Base-by-base conservation (phyloP, 2,329 filamentous ascomycete species). In the Venturia aucupariae region DNA sequence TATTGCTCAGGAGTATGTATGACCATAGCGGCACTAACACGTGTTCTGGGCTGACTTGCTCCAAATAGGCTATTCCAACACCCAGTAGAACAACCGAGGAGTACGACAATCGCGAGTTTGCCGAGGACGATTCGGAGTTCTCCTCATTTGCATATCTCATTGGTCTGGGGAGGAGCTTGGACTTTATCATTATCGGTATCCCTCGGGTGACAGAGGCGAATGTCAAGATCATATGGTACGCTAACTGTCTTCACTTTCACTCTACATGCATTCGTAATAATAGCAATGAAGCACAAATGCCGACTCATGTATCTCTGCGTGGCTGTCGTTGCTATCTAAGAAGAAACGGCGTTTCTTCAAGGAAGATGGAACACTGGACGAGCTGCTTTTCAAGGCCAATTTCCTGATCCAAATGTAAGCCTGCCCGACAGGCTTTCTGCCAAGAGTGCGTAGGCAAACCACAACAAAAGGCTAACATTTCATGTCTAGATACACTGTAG, bases 371-470 rank as follows among this genome's bases (percentile, higher is more conserved):
- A 82, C 85, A 63, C 80, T 92, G 15, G 92, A 97, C 72, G 90
- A 96, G 75, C 88, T 96, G 83, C 86, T 96, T 75, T 96, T 96
- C 76, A 90, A 95, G 73, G 92, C 90, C 0, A 87, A 90, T 67
- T 92, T 95, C 85, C 89, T 95, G 70, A 80, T 83, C 62, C 79
- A 84, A 62, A 70, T 72, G 72, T 74, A 68, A 67, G 71, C 32
- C 22, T 60, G 13, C 17, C 8, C 32, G 17, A 22, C 35, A 42
- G 39, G 11, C 32, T 27, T 41, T 60, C 44, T 46, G 44, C n/a
- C 8, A 6, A n/a, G 10, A 11, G 44, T 24, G 6, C 3, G 44
- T n/a, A 22, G 19, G 8, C 30, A 27, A 60, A 35, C 13, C 32
- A 24, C 4, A 39, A 39, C 22, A 22, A 13, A 15, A 60, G 39